phyloP scores from a whole-genome alignment of 495 filamentous ascomycete genomes.

The Aspergillus sclerotiicarbonarius region DNA sequence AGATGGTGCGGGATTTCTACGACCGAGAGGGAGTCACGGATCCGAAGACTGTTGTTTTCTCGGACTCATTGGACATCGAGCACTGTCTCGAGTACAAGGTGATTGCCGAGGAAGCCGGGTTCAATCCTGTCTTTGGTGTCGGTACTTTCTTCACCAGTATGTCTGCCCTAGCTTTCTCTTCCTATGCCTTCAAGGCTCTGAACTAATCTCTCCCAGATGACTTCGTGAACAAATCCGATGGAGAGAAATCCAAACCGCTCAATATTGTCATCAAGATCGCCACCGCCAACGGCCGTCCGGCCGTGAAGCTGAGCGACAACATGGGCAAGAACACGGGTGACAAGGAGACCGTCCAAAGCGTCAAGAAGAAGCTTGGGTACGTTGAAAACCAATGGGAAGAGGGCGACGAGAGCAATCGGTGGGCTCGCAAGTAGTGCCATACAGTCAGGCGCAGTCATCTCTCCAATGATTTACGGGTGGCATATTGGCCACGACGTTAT shows the following conservation, averaged over 20 bases:
- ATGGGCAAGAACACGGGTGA: slow-evolving; percentile 95
- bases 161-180: slow-evolving; percentile 16
- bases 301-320: slow-evolving; percentile 96
- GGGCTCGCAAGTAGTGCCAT: slow-evolving; percentile 48
- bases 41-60: slow-evolving; percentile 94
- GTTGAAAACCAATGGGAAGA: slow-evolving; percentile 77
- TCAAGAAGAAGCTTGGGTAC: slow-evolving; percentile 84
- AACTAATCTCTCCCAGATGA: slow-evolving; percentile 57
- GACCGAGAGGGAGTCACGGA: slow-evolving; percentile 69
- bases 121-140: slow-evolving; percentile 84
- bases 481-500: neutral
- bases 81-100: slow-evolving; percentile 86
- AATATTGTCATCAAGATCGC: slow-evolving; percentile 98
- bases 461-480: neutral
- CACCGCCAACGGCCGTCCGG: slow-evolving; percentile 75
- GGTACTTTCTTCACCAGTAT: slow-evolving; percentile 90
- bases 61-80: slow-evolving; percentile 89
- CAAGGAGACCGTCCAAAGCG: slow-evolving; percentile 68
- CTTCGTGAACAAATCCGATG: slow-evolving; percentile 63
- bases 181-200: neutral
- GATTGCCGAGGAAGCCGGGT: slow-evolving; percentile 73
- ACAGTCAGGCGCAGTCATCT: neutral
- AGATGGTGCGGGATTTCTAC: slow-evolving; percentile 84
- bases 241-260: slow-evolving; percentile 83
- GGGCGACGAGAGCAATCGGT: slow-evolving; percentile 69